Evolutionary conservation across 139 green algal species (phyloP).

Genomic region (Eudorina sp.): DNA sequence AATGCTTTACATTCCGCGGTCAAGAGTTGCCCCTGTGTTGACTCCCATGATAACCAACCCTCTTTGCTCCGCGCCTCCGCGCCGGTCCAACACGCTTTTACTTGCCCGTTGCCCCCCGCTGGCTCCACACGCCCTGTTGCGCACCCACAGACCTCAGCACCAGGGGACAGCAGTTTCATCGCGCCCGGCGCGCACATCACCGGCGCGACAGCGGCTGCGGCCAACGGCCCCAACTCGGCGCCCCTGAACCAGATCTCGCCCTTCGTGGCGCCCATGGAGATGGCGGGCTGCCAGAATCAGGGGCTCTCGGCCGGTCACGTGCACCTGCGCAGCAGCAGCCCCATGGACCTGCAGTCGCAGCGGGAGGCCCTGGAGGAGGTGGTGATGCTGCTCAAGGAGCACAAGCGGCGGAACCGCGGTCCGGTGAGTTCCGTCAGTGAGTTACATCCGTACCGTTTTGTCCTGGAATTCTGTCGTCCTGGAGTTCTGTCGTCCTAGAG

Average conservation of each 20-base stretch:
- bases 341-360: conserved; percentile 17
- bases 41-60: no score
- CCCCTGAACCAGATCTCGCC: background rate
- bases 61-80: no score
- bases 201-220: background rate
- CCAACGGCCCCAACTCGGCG: background rate
- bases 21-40: no score
- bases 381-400: conserved; percentile 36
- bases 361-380: conserved; percentile 40
- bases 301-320: background rate
- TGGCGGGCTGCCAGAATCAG: background rate
- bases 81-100: no score
- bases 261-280: background rate
- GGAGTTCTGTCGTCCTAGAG: no score
- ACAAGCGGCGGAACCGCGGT: conserved; percentile 38
- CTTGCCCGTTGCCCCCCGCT: no score
- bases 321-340: background rate
- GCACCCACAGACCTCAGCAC: background rate
- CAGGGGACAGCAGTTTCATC: background rate
- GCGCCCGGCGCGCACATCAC: background rate
- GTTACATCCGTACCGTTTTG: no score
- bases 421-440: no score
- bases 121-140: no score
- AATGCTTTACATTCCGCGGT: no score
- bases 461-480: no score